phyloP scores from a whole-genome alignment of 805 yeast genomes.

The Metschnikowia anglica region DNA sequence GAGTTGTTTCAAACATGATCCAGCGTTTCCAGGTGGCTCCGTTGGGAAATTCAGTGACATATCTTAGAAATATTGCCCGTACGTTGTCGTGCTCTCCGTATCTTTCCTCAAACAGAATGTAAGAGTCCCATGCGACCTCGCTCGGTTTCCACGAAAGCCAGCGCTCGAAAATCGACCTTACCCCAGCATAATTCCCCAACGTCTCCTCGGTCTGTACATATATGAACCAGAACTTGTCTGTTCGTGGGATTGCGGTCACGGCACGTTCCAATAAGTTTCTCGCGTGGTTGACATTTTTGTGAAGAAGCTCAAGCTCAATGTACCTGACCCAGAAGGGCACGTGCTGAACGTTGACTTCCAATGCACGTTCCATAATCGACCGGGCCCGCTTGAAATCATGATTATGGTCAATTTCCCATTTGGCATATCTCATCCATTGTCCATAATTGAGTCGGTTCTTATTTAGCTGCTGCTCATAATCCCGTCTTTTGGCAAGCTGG shows the following conservation, averaged over 20 bases:
- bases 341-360: slow-evolving; percentile 70
- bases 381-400: slow-evolving; percentile 78
- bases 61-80: slow-evolving; percentile 56
- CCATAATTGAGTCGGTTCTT: slow-evolving; percentile 77
- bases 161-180: slow-evolving; percentile 64
- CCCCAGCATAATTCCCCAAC: slow-evolving; percentile 59
- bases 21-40: slow-evolving; percentile 70
- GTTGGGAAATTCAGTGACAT: slow-evolving; percentile 35
- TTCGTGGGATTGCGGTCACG: slow-evolving; percentile 67
- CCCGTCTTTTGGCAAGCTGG: slow-evolving; percentile 75
- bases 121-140: slow-evolving; percentile 69
- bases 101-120: slow-evolving; percentile 67
- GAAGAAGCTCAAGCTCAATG: slow-evolving; percentile 71
- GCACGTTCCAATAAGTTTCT: slow-evolving; percentile 81
- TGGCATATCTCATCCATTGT: slow-evolving; percentile 92
- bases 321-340: slow-evolving; percentile 87
- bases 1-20: slow-evolving; percentile 65
- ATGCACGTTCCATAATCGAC: slow-evolving; percentile 83
- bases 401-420: slow-evolving; percentile 74
- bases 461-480: slow-evolving; percentile 83
- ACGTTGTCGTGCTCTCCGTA: slow-evolving; percentile 57
- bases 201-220: slow-evolving; percentile 83
- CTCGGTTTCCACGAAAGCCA: slow-evolving; percentile 84
- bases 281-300: slow-evolving; percentile 80
- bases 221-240: slow-evolving; percentile 83